Conservation (phyloP, 2,329 filamentous ascomycete genomes). For the Colletotrichum spinosum region DNA sequence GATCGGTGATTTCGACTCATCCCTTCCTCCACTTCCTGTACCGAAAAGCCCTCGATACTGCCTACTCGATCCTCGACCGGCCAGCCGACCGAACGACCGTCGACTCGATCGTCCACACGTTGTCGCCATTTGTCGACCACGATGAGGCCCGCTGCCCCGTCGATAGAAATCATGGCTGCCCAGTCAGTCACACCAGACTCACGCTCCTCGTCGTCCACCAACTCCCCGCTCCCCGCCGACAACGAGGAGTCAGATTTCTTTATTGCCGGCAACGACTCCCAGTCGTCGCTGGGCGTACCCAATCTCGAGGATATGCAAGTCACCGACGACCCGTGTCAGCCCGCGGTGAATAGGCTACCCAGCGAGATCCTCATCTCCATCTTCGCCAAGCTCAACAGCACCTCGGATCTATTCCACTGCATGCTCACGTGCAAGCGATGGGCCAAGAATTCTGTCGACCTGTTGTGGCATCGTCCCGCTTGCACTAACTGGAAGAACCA, state of each 20-base stretch:
- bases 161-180: constrained; percentile 44
- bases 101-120: constrained; percentile 1
- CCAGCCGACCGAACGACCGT: constrained; percentile 20
- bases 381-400: constrained; percentile 83
- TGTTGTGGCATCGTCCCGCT: constrained; percentile 93
- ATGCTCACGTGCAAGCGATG: constrained; percentile 96
- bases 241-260: constrained; percentile 97
- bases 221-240: constrained; percentile 79
- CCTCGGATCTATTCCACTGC: constrained; percentile 84
- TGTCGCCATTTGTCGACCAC: constrained; percentile 27
- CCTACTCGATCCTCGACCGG: constrained; percentile 10
- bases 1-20: constrained; percentile 26
- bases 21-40: constrained; percentile 19
- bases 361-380: constrained; percentile 95
- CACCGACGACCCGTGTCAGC: constrained; percentile 73
- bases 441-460: constrained; percentile 91
- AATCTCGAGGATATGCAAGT: constrained; percentile 81
- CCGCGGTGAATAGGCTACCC: constrained; percentile 87
- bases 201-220: constrained; percentile 75
- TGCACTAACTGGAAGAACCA: constrained; percentile 90
- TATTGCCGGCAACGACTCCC: constrained; percentile 87
- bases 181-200: constrained; percentile 54
- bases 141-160: constrained; percentile 43
- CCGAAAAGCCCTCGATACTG: constrained; percentile 23
- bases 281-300: constrained; percentile 88